Evolutionary conservation across 371 early-diverging fungal species (phyloP).

Genomic region (Apophysomyces variabilis): DNA sequence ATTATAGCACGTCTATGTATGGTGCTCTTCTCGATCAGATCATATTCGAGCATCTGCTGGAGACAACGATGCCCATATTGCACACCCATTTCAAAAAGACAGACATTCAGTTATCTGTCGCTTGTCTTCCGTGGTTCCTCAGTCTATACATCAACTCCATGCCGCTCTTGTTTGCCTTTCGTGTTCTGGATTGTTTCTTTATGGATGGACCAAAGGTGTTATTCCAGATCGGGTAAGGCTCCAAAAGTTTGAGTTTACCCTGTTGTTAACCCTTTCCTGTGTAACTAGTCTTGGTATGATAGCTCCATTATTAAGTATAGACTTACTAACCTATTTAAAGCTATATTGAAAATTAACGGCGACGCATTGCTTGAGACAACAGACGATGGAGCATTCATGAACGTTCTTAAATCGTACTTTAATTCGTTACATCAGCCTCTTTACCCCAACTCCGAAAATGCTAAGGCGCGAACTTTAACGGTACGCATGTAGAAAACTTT

Average conservation of each 20-base stretch:
- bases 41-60: constrained; percentile 88
- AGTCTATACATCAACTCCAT: constrained; percentile 94
- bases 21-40: constrained; percentile 95
- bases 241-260: constrained; percentile 1
- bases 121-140: constrained; percentile 96
- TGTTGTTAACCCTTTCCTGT: background rate
- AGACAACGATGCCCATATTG: constrained; percentile 78
- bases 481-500: constrained; percentile 11
- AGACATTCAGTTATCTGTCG: constrained; percentile 94
- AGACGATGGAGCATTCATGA: constrained; percentile 94
- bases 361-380: constrained; percentile 79
- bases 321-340: constrained; percentile 30
- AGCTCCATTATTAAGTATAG: background rate
- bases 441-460: constrained; percentile 54
- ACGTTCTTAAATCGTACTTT: constrained; percentile 78
- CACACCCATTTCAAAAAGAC: constrained; percentile 79
- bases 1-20: constrained; percentile 97
- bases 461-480: constrained; percentile 60
- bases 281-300: background rate
- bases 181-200: constrained; percentile 94
- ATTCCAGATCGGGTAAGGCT: constrained; percentile 85
- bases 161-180: constrained; percentile 85
- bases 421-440: constrained; percentile 68
- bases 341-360: constrained; percentile 91
- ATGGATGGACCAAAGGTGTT: constrained; percentile 93